Conservation (phyloP, 371 early-diverging fungal genomes). For the Mucor piriformis region DNA sequence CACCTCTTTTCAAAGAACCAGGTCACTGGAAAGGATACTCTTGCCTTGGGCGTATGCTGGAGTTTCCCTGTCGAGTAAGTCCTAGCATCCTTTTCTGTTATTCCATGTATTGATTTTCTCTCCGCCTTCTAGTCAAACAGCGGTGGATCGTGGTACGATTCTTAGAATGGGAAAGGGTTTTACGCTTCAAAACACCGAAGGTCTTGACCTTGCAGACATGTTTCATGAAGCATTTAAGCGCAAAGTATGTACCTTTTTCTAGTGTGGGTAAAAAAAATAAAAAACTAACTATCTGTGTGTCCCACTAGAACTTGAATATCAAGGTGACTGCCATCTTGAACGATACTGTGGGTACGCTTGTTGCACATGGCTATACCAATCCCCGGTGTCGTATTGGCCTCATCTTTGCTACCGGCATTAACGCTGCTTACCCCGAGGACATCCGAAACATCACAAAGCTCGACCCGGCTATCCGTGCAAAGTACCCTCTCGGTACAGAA, state of each 20-base stretch:
- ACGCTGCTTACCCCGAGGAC: slow-evolving; percentile 65
- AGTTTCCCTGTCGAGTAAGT: slow-evolving; percentile 57
- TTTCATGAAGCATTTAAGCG: slow-evolving; percentile 80
- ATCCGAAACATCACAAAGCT: slow-evolving; percentile 31
- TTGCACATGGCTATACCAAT: slow-evolving; percentile 80
- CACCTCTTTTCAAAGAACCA: slow-evolving; percentile 33
- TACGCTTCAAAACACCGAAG: slow-evolving; percentile 71
- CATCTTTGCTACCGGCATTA: slow-evolving; percentile 93
- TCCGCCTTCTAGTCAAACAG: slow-evolving; percentile 64
- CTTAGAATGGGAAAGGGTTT: slow-evolving; percentile 95
- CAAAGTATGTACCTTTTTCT: slow-evolving; percentile 47
- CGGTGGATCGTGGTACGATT: slow-evolving; percentile 72
- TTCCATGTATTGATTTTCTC: background rate
- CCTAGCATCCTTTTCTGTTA: background rate
- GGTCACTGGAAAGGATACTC: slow-evolving; percentile 33
- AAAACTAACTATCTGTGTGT: background rate
- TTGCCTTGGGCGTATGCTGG: slow-evolving; percentile 56
- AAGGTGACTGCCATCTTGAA: slow-evolving; percentile 87
- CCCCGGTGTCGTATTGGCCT: slow-evolving; percentile 84
- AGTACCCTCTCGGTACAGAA: slow-evolving; percentile 50
- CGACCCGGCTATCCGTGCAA: slow-evolving; percentile 8
- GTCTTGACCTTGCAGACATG: slow-evolving; percentile 80
- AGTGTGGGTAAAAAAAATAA: background rate
- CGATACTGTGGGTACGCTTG: slow-evolving; percentile 91
- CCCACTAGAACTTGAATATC: slow-evolving; percentile 60